These are phyloP conservation scores for Malassezia psittaci DNA, from an alignment of 1,284 basidiomycete species.

Conservation along the genomic window DNA sequence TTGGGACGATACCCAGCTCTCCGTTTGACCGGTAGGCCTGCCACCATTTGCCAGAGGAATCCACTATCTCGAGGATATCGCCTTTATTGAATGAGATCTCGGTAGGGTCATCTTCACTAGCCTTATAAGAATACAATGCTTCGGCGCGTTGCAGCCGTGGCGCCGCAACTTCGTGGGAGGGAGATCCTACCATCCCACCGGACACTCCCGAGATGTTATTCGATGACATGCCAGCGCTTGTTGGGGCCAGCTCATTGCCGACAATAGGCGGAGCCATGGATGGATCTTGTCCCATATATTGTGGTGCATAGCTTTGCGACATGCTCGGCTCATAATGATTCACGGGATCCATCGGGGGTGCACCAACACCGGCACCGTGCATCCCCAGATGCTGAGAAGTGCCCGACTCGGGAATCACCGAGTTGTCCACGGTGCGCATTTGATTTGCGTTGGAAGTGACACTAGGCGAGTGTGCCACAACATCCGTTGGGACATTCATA, in stretches of 20 bases:
- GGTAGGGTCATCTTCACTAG: constrained; percentile 84
- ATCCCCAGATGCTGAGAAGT: not conserved
- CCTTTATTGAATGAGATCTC: constrained; percentile 91
- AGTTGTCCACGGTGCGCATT: not conserved
- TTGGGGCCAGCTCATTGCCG: not conserved
- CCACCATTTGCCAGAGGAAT: constrained; percentile 68
- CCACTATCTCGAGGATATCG: constrained; percentile 83
- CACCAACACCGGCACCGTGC: not conserved
- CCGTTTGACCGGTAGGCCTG: constrained; percentile 79
- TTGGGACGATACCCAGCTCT: constrained; percentile 58
- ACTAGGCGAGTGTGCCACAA: not conserved
- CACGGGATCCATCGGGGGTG: not conserved
- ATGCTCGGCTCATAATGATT: not conserved
- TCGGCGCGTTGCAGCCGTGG: constrained; percentile 61
- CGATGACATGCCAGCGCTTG: not conserved
- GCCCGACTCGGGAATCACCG: constrained; percentile 1
- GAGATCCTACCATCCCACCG: not conserved
- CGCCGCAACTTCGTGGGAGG: constrained; percentile 13
- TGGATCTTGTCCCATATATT: not conserved
- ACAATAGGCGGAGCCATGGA: not conserved
- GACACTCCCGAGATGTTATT: not conserved
- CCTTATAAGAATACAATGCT: constrained; percentile 79
- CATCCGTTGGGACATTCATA: not conserved
- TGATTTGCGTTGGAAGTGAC: not conserved
- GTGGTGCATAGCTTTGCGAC: not conserved